Base-by-base conservation (phyloP, 768 basidiomycete genomes). In the Tricholoma matsutake region DNA sequence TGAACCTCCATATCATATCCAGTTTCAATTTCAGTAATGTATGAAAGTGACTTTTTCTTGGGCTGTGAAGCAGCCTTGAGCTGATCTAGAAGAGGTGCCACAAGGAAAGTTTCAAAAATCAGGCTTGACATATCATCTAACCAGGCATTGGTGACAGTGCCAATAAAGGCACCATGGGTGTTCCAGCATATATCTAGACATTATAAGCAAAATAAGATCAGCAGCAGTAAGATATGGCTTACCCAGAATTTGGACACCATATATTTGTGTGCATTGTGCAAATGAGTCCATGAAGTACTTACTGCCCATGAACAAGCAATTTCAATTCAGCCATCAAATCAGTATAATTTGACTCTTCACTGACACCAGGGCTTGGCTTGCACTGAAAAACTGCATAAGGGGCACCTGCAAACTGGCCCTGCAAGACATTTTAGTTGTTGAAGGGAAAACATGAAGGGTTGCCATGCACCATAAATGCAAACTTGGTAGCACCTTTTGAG, bases 401-500 rank as follows among this genome's bases (percentile, higher is more conserved):
- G 18, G 28, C 16, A 16, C 28, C 47, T 22, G 20, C 28, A 51
- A 51, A 51, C 18, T 13, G 47, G 47, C 47, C 47, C 47, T 51
- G 28, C 20, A 29, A 6, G 7, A 20, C 18, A 51, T 51, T 10
- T 51, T 51, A 51, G 47, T 7, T 9, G 20, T 4, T 29, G 3
- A 28, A 29, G 31, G 2, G 51, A 29, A 53, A 18, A 53, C 11
- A 32, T 2, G 5, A 29, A 53, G 31, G 25, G 2, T 29, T 11
- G n/a, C 11, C 3, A 53, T 11, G 2, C n/a, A 55, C 59, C 53
- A 45, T 29, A 13, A 54, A 60, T 6, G 53, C 34, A 18, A 39
- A 37, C 57, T 58, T 51, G 2, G 47, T 58, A 58, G 53, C 59
- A 20, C 43, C 52, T 54, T 56, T 56, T 8, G 54, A 32, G n/a